Evolutionary conservation across 805 yeast species (phyloP).

Genomic region (Starmerella stellata): DNA sequence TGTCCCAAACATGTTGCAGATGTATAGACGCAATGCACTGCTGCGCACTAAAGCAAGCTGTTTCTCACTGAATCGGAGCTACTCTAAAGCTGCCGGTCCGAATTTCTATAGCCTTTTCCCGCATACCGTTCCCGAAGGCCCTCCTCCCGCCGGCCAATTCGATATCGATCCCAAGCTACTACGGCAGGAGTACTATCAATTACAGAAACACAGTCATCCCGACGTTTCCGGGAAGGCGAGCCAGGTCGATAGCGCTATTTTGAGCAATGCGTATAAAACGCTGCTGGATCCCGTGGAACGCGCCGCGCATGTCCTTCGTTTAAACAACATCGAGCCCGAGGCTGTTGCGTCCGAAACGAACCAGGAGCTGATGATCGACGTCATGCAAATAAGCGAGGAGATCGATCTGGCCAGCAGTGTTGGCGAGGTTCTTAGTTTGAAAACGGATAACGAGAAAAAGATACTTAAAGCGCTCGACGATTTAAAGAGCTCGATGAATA

Average conservation of each 20-base stretch:
- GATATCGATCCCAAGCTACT: conserved; percentile 35
- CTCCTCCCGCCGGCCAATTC: conserved; percentile 47
- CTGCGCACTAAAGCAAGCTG: too few species aligned
- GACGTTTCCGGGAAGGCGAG: conserved; percentile 32
- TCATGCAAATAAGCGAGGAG: conserved; percentile 70
- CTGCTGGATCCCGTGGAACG: conserved; percentile 53
- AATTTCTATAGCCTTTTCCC: conserved; percentile 54
- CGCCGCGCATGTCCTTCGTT: conserved; percentile 40
- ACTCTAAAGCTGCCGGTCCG: not conserved
- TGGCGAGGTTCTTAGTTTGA: conserved; percentile 37
- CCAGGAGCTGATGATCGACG: conserved; percentile 45
- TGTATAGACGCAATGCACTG: too few species aligned
- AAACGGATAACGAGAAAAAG: conserved; percentile 39
- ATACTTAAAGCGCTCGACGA: conserved; percentile 30
- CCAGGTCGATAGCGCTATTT: conserved; percentile 15
- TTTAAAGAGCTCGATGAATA: conserved; percentile 32
- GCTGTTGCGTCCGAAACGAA: conserved; percentile 11
- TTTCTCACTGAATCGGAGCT: not conserved
- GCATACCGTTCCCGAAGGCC: conserved; percentile 44
- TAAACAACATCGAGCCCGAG: not conserved
- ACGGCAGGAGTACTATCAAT: conserved; percentile 52
- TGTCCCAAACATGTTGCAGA: too few species aligned
- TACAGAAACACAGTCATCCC: conserved; percentile 70
- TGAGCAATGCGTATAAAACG: conserved; percentile 65
- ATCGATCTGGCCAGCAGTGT: conserved; percentile 47